These are phyloP conservation scores for Sordariomycetes sp. DNA, from an alignment of 2,329 filamentous ascomycete genomes.

Conservation along the genomic window DNA sequence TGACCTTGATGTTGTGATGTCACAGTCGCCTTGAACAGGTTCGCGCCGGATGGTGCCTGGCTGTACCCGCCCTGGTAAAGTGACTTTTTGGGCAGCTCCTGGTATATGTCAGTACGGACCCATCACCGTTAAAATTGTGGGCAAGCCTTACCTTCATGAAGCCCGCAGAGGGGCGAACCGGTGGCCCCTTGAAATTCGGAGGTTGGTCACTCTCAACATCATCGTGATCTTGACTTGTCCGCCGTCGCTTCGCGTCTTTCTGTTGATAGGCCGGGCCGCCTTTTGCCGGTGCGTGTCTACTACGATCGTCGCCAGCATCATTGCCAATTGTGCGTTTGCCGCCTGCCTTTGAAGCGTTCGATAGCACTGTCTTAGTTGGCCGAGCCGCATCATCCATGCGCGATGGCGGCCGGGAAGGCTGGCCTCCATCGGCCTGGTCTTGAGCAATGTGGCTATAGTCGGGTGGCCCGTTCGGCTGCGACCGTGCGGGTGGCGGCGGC, in stretches of 20 bases:
- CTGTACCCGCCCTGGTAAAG: conserved; percentile 53
- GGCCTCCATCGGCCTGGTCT: conserved; percentile 21
- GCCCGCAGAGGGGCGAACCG: conserved; percentile 69
- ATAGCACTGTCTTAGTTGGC: conserved; percentile 50
- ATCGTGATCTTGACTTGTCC: conserved; percentile 64
- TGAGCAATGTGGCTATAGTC: conserved; percentile 28
- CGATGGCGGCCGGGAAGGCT: conserved; percentile 38
- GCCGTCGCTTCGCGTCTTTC: conserved; percentile 70
- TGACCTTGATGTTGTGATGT: conserved; percentile 59
- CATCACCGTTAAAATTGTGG: too few species aligned
- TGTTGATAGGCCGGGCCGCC: conserved; percentile 55
- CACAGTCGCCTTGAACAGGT: conserved; percentile 58
- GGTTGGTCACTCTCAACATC: conserved; percentile 50
- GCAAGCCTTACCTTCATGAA: conserved; percentile 53
- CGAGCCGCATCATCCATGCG: conserved; percentile 56
- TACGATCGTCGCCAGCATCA: conserved; percentile 43
- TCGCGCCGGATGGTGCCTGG: conserved; percentile 44
- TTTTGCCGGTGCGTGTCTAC: conserved; percentile 34
- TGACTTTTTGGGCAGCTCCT: conserved; percentile 54
- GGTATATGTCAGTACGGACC: conserved; percentile 3
- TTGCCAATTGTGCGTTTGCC: conserved; percentile 69
- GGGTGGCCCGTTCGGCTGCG: conserved; percentile 41
- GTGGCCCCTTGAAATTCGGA: conserved; percentile 64
- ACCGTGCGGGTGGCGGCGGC: conserved; percentile 49
- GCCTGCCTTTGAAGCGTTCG: conserved; percentile 49